Base-by-base conservation (phyloP, 2,329 filamentous ascomycete species). In the Colletotrichum abscissum region DNA sequence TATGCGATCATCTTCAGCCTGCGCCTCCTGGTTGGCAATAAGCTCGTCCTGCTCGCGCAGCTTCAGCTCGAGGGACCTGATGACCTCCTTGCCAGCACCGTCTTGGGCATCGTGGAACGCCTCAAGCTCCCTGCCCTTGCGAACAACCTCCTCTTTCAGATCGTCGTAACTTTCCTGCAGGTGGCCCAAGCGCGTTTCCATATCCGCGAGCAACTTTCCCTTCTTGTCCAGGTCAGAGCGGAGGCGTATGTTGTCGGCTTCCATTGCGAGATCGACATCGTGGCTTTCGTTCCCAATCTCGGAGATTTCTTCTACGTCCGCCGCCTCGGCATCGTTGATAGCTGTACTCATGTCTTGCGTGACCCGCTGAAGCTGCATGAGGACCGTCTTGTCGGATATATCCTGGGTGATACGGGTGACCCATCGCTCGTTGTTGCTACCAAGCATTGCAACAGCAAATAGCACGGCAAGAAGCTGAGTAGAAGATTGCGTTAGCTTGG, bases 11-110 rank as follows among this genome's bases (percentile, higher is more conserved):
- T 88, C 85, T 69, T 93, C 89, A 12, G 92, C 82, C 76, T 93
- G 89, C 24, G 88, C 87, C 80, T 95, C 93, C 76, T 94, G 89
- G 28, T 86, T 88, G 52, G 91, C 90, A 78, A 95, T 95, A 63
- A 94, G 85, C 71, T 92, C 88, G 80, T 94, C 92, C 77, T 93
- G 91, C 77, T 94, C 90, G 54, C 89, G 88, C 28, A 92, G 84
- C 76, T 88, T 88, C 56, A 84, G 83, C 76, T 92, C 86, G 76
- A 93, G 83, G 73, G 86, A 82, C 81, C 85, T 84, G 75, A 90
- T 87, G 63, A 87, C 83, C 67, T 87, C 85, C 79, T 84, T 89
- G 80, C 84, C 85, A 81, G 85, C 82, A 79, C 90, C 83, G 84
- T 89, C 82, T 81, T 85, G 76, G 83, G 89, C 81, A 77, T 86